A percentile compares a stretch with the other conserved stretches of the same genome.
These are phyloP conservation scores for Cenchrus fungigraminus DNA, from an alignment of 176 grass and related monocot genomes.

Conservation along the genomic window DNA sequence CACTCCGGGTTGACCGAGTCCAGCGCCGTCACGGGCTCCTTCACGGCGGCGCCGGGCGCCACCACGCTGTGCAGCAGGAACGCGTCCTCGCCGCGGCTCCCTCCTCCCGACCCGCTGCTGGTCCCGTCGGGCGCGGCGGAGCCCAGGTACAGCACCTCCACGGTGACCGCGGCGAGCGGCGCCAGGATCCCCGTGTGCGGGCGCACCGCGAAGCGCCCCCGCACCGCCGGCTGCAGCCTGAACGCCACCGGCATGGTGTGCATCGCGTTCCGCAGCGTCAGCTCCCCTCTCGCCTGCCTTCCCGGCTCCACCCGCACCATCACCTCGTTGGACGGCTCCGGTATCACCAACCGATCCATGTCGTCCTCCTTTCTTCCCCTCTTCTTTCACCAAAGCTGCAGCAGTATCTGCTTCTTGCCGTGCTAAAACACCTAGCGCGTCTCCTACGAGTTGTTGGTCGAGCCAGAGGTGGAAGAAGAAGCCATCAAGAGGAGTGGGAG, in stretches of 20 bases:
- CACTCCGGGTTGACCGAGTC: slow-evolving; percentile 68
- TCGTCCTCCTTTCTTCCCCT: neutral
- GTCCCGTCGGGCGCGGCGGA: slow-evolving; percentile 19
- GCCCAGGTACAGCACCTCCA: slow-evolving; percentile 58
- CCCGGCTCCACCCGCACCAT: slow-evolving; percentile 54
- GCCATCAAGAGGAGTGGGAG: slow-evolving; percentile 45
- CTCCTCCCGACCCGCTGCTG: neutral
- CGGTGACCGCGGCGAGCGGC: slow-evolving; percentile 59
- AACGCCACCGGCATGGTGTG: slow-evolving; percentile 91
- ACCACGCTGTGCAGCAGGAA: slow-evolving; percentile 86
- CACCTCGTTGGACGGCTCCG: slow-evolving; percentile 72
- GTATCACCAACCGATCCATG: slow-evolving; percentile 76
- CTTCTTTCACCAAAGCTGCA: neutral
- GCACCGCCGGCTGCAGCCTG: slow-evolving; percentile 57
- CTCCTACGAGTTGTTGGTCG: slow-evolving; percentile 22
- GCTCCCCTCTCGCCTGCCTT: slow-evolving; percentile 50
- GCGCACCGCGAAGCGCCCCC: slow-evolving; percentile 51
- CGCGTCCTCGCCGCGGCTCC: slow-evolving; percentile 50
- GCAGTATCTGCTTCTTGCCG: neutral
- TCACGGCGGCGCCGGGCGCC: slow-evolving; percentile 52
- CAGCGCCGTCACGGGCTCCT: slow-evolving; percentile 43
- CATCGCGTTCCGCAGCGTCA: slow-evolving; percentile 75
- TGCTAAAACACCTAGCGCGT: neutral
- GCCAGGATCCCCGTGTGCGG: slow-evolving; percentile 71
- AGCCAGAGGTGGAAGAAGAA: slow-evolving; percentile 32